phyloP scores from a whole-genome alignment of 352 stramenopile species.

The Pythium rishiriense region DNA sequence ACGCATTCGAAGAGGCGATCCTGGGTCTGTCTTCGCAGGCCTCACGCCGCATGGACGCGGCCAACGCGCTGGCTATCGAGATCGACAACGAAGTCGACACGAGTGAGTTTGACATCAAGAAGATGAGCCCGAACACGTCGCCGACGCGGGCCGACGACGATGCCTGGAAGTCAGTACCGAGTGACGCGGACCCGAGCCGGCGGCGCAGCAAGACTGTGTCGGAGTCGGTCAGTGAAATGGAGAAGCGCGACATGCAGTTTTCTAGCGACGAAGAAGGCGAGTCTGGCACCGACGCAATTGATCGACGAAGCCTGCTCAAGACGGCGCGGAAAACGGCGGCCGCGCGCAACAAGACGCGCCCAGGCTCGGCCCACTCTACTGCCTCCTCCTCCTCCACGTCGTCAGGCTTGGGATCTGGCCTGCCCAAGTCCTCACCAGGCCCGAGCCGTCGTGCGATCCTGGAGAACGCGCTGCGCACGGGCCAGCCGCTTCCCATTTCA shows the following conservation, averaged over 20 bases:
- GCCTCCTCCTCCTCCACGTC: background rate
- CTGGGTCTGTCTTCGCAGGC: conserved; percentile 58
- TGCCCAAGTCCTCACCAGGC: conserved; percentile 9
- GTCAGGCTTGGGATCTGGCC: background rate
- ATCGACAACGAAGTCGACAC: conserved; percentile 89
- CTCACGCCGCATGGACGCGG: conserved; percentile 58
- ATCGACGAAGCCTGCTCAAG: background rate
- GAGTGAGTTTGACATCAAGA: conserved; percentile 67
- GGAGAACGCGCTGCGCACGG: conserved; percentile 27
- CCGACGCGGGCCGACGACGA: conserved; percentile 13
- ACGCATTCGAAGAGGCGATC: conserved; percentile 80
- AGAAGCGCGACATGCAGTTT: conserved; percentile 37
- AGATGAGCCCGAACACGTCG: conserved; percentile 21
- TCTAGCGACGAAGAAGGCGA: conserved; percentile 29
- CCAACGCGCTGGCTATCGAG: conserved; percentile 80
- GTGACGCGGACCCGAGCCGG: conserved; percentile 17
- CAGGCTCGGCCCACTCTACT: conserved; percentile 18
- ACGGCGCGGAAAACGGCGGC: conserved; percentile 9
- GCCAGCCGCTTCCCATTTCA: conserved; percentile 27
- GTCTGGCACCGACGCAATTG: background rate
- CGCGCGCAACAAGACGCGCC: conserved; percentile 22
- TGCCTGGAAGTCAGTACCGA: conserved; percentile 7
- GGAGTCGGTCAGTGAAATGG: conserved; percentile 33
- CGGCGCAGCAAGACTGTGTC: conserved; percentile 43
- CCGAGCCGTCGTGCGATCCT: conserved; percentile 18